Evolutionary conservation across 2,329 filamentous ascomycete genomes (phyloP), one percentile per base, ranked within the genome.

Genomic region (Allantophomopsis cytisporea): DNA sequence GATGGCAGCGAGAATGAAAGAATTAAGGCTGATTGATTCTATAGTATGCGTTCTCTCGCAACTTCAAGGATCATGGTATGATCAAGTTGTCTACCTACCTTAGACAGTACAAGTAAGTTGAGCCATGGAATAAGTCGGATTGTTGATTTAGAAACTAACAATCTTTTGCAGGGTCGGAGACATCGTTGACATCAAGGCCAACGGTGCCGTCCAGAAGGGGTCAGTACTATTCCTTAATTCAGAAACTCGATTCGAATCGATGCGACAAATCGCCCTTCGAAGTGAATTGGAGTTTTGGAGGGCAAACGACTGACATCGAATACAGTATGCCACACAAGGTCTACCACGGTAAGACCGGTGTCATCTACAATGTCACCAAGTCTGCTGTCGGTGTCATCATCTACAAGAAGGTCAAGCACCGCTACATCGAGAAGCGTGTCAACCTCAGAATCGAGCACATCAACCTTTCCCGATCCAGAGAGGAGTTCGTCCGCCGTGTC

Each of bases 371-470:
- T 76, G 91, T 98, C 60, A 91, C 89, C 71, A 94, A 95, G 80
- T 83, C 78, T 58, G 84, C 91, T 52, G 87, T 98, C 64, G 91
- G 91, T 60, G 83, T 98, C 68, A 95, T 98, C 72, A 84, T 98
- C 71, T 89, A 94, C 83, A 95, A 94, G 80, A 86, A 93, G 69
- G 91, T 98, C 65, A 87, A 88, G 72, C 91, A 96, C 82, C 84
- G 89, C 62, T 98, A 95, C 80, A 76, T 98, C 66, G 91, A 98
- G 84, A 98, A 98, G 87, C 89, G 91, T 67, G 80, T 98, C 75
- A 96, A 94, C 80, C 76, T 98, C 71, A 86, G 91, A 64, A 70
- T 96, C 68, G 91, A 98, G 82, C 91, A 98, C 81, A 77, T 98
- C 69, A 70, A 71, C 61, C 83, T 84, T 63, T 96, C 89, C 56